phyloP scores from a whole-genome alignment of 192 early-diverging fungal species.

The Rhizophagus clarus region DNA sequence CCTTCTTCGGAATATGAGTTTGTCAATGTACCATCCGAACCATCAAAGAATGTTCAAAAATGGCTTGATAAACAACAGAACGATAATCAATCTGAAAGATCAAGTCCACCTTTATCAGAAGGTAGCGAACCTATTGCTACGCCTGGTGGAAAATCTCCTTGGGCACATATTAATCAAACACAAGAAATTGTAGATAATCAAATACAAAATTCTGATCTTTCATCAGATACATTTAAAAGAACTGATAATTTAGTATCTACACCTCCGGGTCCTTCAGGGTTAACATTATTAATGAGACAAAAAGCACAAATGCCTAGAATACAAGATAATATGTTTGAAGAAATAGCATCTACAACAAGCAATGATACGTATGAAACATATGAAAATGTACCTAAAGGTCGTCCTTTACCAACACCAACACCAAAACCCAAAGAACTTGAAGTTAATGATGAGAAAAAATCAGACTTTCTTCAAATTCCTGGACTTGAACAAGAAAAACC shows the following conservation, averaged over 20 bases:
- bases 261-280: slow-evolving; percentile 18
- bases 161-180: slow-evolving; percentile 16
- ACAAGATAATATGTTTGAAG: slow-evolving; percentile 4
- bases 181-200: slow-evolving; percentile 14
- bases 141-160: slow-evolving; percentile 4
- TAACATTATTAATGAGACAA: slow-evolving; percentile 26
- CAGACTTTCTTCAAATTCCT: slow-evolving; percentile 11
- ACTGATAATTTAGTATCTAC: slow-evolving; percentile 18
- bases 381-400: slow-evolving; percentile 6
- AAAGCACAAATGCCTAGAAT: background rate
- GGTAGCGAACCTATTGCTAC: background rate
- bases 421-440: slow-evolving; percentile 14
- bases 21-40: background rate
- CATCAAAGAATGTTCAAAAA: background rate
- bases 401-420: slow-evolving; percentile 10
- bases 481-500: background rate
- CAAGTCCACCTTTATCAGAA: slow-evolving; percentile 8
- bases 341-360: background rate
- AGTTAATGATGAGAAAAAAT: background rate
- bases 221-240: slow-evolving; percentile 17
- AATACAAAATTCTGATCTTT: background rate
- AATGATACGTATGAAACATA: background rate
- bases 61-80: slow-evolving; percentile 26
- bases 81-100: background rate
- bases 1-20: background rate